Evolutionary conservation across 1,284 basidiomycete species (phyloP).

Genomic region (Schizophyllum amplum): DNA sequence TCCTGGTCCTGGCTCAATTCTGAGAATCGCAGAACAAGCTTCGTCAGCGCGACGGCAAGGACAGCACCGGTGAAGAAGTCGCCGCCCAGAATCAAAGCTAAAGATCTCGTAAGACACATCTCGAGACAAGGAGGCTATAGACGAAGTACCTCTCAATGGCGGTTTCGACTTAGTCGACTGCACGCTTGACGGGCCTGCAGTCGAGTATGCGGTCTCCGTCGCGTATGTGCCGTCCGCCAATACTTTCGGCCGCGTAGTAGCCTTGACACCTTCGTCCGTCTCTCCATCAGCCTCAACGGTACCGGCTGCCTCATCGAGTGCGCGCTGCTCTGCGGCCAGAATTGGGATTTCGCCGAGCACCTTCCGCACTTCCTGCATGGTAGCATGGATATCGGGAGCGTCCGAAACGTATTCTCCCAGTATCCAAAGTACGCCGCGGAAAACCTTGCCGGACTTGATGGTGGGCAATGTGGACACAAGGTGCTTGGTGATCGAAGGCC

Average conservation of each 20-base stretch:
- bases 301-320: slow-evolving; percentile 37
- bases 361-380: slow-evolving; percentile 79
- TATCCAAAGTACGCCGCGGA: slow-evolving; percentile 96
- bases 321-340: slow-evolving; percentile 80
- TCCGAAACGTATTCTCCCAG: slow-evolving; percentile 82
- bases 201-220: slow-evolving; percentile 89
- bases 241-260: slow-evolving; percentile 45
- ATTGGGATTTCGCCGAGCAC: slow-evolving; percentile 96
- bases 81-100: slow-evolving; percentile 85
- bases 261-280: slow-evolving; percentile 19
- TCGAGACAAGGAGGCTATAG: not conserved
- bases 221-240: slow-evolving; percentile 98
- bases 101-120: slow-evolving; percentile 6
- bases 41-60: slow-evolving; percentile 83
- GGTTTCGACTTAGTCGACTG: slow-evolving; percentile 87
- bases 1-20: slow-evolving; percentile 51
- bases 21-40: slow-evolving; percentile 82
- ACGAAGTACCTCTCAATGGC: slow-evolving; percentile 66
- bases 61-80: slow-evolving; percentile 97
- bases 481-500: slow-evolving; percentile 80
- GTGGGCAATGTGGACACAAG: slow-evolving; percentile 79
- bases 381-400: slow-evolving; percentile 56
- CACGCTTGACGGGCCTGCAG: slow-evolving; percentile 65
- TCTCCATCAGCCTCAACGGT: slow-evolving; percentile 33
- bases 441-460: slow-evolving; percentile 97